Percentiles rank a stretch among this genome's conserved stretches.
Conservation (phyloP, 495 filamentous ascomycete species). For the Hyaloscypha bicolor region DNA sequence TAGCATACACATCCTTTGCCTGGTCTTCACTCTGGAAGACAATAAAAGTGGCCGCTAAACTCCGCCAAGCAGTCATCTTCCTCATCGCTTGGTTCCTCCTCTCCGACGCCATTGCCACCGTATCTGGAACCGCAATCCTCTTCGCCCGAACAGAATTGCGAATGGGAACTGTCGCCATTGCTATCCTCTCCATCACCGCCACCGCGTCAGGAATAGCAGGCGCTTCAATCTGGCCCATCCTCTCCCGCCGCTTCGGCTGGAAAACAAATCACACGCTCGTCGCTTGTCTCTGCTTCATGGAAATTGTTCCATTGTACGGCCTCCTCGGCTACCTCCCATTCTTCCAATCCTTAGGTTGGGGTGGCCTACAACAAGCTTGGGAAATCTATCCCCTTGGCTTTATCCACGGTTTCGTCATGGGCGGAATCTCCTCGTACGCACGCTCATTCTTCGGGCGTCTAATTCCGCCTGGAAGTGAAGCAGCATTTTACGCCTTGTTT, state of each 20-base stretch:
- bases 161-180: slow-evolving; percentile 86
- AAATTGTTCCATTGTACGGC: slow-evolving; percentile 90
- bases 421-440: slow-evolving; percentile 88
- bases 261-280: slow-evolving; percentile 84
- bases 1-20: slow-evolving; percentile 71
- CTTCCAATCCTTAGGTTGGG: slow-evolving; percentile 68
- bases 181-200: slow-evolving; percentile 88
- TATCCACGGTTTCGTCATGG: slow-evolving; percentile 91
- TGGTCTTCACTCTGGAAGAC: slow-evolving; percentile 87
- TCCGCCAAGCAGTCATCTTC: slow-evolving; percentile 89
- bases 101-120: slow-evolving; percentile 90
- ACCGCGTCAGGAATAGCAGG: slow-evolving; percentile 81
- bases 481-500: slow-evolving; percentile 94
- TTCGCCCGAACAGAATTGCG: slow-evolving; percentile 92
- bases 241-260: slow-evolving; percentile 66
- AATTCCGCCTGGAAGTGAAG: slow-evolving; percentile 89
- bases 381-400: slow-evolving; percentile 94
- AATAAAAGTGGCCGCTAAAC: slow-evolving; percentile 68
- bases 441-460: slow-evolving; percentile 88
- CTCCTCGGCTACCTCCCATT: slow-evolving; percentile 87
- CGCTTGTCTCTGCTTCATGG: slow-evolving; percentile 83
- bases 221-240: slow-evolving; percentile 83
- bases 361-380: slow-evolving; percentile 88
- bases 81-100: slow-evolving; percentile 93
- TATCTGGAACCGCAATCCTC: slow-evolving; percentile 90